Percentiles rank a stretch among this genome's conserved stretches.
Evolutionary conservation across 129 eudicot genomes (phyloP).

Genomic region (Chrysanthemum seticuspe): DNA sequence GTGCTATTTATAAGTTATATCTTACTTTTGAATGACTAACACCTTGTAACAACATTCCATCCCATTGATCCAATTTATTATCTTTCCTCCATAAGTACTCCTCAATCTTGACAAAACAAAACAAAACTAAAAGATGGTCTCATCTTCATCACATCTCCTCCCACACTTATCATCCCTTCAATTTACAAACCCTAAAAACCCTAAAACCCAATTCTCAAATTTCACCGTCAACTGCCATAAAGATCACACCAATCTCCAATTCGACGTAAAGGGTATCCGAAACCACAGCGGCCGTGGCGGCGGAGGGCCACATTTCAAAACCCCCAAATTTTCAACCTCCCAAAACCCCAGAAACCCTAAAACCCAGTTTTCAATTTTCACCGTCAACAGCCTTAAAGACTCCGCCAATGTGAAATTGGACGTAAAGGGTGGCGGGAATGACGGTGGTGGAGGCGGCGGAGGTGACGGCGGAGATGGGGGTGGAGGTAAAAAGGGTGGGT

Average conservation of each 20-base stretch:
- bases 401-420: constrained; percentile 44
- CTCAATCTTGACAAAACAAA: no score
- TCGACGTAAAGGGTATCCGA: no score
- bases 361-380: constrained; percentile 23
- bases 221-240: constrained; percentile 18
- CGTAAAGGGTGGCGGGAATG: constrained; percentile 43
- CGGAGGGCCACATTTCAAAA: constrained; percentile 5
- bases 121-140: no score
- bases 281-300: no score
- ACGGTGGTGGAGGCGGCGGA: constrained; percentile 55
- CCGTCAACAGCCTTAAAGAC: constrained; percentile 46
- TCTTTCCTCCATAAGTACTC: no score
- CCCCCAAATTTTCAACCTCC: constrained; percentile 30
- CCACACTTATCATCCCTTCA: constrained; percentile 31
- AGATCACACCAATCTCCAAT: constrained; percentile 11
- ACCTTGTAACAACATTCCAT: no score
- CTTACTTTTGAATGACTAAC: no score
- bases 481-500: constrained; percentile 46
- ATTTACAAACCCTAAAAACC: constrained; percentile 24
- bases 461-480: constrained; percentile 59
- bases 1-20: no score
- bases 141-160: constrained; percentile 33
- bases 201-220: constrained; percentile 29
- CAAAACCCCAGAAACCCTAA: constrained; percentile 22
- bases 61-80: no score